phyloP scores from a whole-genome alignment of 2,329 filamentous ascomycete genomes.

The Colletotrichum gloeosporioides region DNA sequence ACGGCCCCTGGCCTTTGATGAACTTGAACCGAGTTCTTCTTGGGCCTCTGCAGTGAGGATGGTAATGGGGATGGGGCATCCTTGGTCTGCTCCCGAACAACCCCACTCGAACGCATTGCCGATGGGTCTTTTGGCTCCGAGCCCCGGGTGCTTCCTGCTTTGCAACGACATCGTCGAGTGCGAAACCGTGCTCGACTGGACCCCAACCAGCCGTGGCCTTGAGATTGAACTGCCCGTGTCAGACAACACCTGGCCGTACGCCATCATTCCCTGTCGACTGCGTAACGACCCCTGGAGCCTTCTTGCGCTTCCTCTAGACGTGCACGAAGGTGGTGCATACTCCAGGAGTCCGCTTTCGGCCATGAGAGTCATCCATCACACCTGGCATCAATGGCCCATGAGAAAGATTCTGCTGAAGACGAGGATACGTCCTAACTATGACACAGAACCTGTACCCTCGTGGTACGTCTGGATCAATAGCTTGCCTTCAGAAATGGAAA shows the following conservation, averaged over 20 bases:
- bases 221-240: neutral
- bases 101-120: neutral
- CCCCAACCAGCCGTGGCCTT: neutral
- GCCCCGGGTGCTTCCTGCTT: neutral
- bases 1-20: neutral
- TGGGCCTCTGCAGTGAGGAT: neutral
- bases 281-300: neutral
- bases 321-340: neutral
- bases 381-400: neutral
- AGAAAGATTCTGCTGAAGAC: neutral
- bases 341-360: neutral
- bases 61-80: neutral
- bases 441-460: neutral
- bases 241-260: neutral
- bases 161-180: neutral
- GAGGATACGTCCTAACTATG: neutral
- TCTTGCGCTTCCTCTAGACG: neutral
- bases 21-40: neutral
- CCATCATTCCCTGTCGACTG: neutral
- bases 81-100: neutral
- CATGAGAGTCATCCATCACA: neutral
- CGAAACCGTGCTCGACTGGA: neutral
- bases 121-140: neutral
- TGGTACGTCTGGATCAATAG: neutral
- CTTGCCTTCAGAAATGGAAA: neutral